A percentile compares a stretch with the other conserved stretches of the same genome.
Conservation (phyloP, 2,329 filamentous ascomycete genomes). For the Colletotrichum navitas region DNA sequence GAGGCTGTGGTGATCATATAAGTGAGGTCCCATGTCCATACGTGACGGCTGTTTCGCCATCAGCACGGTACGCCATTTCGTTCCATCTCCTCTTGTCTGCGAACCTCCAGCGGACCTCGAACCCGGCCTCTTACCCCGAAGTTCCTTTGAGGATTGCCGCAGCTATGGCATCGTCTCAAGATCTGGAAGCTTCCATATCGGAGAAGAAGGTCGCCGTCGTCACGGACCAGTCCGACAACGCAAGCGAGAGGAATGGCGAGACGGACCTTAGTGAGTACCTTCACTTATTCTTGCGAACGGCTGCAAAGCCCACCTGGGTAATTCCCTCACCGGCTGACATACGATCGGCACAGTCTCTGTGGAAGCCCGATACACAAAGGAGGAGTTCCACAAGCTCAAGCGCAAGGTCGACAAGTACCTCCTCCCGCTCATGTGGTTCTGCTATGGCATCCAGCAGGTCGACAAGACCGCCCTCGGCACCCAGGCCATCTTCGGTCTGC, state of each 20-base stretch:
- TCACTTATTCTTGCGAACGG: accelerated
- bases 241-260: slow-evolving; percentile 23
- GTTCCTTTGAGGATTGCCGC: neutral
- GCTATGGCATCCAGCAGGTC: slow-evolving; percentile 63
- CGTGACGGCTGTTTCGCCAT: neutral
- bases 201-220: slow-evolving; percentile 33
- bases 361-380: slow-evolving; percentile 50
- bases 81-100: neutral
- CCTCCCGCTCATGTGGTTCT: slow-evolving; percentile 61
- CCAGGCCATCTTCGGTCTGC: slow-evolving; percentile 55
- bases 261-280: slow-evolving; percentile 18
- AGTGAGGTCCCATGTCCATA: neutral
- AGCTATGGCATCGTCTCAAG: slow-evolving; percentile 20
- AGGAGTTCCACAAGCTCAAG: slow-evolving; percentile 54
- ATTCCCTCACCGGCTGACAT: neutral
- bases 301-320: too few relatives aligned
- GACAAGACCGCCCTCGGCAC: slow-evolving; percentile 59
- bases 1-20: slow-evolving; percentile 18
- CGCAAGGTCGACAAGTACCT: slow-evolving; percentile 60
- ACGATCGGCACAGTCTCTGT: slow-evolving; percentile 9
- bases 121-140: neutral
- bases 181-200: neutral
- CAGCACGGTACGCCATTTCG: neutral
- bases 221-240: slow-evolving; percentile 28
- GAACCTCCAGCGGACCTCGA: neutral